Percentiles rank a stretch among this genome's conserved stretches.
These are phyloP conservation scores for Coniella vitis DNA, from an alignment of 2,329 filamentous ascomycete genomes.

Conservation along the genomic window DNA sequence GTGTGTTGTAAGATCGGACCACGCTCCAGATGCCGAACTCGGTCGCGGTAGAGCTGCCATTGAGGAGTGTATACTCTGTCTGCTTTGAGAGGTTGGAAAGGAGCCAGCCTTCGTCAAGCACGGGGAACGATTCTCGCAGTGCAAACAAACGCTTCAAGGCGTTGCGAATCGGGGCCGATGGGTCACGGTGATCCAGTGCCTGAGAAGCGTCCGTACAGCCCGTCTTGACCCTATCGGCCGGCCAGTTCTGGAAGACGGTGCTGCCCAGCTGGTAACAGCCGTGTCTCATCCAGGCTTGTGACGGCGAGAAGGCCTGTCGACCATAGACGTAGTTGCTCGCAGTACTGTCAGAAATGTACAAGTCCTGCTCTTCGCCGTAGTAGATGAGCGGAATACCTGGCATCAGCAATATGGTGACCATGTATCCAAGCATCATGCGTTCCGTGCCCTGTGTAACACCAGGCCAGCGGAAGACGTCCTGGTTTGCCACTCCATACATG, in stretches of 20 bases:
- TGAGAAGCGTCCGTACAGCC: slow-evolving; percentile 49
- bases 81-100: slow-evolving; percentile 50
- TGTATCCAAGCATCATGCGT: slow-evolving; percentile 49
- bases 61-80: slow-evolving; percentile 40
- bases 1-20: slow-evolving; percentile 40
- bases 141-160: slow-evolving; percentile 57
- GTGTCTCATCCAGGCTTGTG: slow-evolving; percentile 55
- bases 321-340: slow-evolving; percentile 58
- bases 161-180: slow-evolving; percentile 53
- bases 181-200: slow-evolving; percentile 55
- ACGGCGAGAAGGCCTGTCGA: slow-evolving; percentile 52
- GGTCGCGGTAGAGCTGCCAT: slow-evolving; percentile 31
- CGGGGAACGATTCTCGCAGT: slow-evolving; percentile 48
- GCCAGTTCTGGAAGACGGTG: slow-evolving; percentile 49
- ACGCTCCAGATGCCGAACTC: slow-evolving; percentile 52
- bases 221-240: slow-evolving; percentile 40
- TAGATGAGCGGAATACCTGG: slow-evolving; percentile 46
- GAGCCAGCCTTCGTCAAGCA: slow-evolving; percentile 52
- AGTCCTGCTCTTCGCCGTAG: slow-evolving; percentile 59
- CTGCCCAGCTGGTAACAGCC: slow-evolving; percentile 53
- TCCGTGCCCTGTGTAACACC: slow-evolving; percentile 50
- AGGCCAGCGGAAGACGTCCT: slow-evolving; percentile 61
- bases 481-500: slow-evolving; percentile 58
- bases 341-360: slow-evolving; percentile 55
- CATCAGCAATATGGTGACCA: slow-evolving; percentile 51